phyloP scores from a whole-genome alignment of 768 basidiomycete genomes.

The Psilocybe sp. region DNA sequence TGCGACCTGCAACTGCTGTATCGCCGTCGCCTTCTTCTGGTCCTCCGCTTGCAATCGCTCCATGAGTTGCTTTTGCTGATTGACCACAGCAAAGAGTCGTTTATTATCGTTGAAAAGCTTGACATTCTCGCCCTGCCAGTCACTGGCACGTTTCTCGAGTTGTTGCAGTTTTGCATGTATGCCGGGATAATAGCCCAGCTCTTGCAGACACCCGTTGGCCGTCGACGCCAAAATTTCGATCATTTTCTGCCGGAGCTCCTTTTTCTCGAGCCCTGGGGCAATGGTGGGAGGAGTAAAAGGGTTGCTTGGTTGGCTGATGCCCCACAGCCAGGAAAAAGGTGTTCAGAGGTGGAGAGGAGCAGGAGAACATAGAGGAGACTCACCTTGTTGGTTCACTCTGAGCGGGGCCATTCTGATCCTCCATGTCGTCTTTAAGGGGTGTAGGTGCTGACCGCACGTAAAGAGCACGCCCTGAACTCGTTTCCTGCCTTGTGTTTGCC shows the following conservation, averaged over 20 bases:
- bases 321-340: neutral
- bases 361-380: neutral
- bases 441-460: neutral
- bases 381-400: neutral
- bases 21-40: neutral
- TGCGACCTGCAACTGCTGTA: neutral
- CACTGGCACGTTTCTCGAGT: constrained; percentile 26
- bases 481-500: too few species aligned
- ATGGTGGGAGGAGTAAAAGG: neutral
- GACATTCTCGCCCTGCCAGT: constrained; percentile 34
- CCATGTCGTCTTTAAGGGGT: neutral
- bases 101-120: constrained; percentile 39
- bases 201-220: constrained; percentile 43
- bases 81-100: constrained; percentile 23
- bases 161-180: constrained; percentile 35
- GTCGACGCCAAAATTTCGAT: constrained; percentile 42
- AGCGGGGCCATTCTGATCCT: neutral
- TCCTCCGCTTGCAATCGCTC: constrained; percentile 16
- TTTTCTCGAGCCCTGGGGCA: neutral
- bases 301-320: neutral
- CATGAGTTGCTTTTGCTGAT: constrained; percentile 17
- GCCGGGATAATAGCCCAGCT: constrained; percentile 45
- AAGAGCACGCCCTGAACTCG: too few species aligned
- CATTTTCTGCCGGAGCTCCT: constrained; percentile 30
- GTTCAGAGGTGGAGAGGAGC: neutral